Evolutionary conservation across 192 early-diverging fungal species (phyloP), one percentile per base, ranked within the genome.

Genomic region (Mortierella antarctica): DNA sequence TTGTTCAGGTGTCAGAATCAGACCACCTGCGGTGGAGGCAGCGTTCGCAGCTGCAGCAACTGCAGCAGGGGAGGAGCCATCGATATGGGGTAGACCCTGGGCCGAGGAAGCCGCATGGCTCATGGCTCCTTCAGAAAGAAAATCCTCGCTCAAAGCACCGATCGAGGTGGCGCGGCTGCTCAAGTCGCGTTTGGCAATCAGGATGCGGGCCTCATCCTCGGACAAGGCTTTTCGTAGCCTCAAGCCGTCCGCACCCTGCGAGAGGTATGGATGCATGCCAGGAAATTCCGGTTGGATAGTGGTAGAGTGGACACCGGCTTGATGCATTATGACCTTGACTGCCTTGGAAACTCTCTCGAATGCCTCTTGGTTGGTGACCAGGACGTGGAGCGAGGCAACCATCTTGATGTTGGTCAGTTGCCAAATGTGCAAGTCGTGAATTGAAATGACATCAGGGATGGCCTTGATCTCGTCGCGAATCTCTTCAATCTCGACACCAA

Each of bases 401-500:
- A 86, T 87, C 70, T 96, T 94, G 62, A 88, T 92, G 60, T 96
- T 93, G 40, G 92, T 94, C 69, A 98, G 82, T 79, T 95, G 91
- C 95, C 96, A 98, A 39, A 98, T 92, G 74, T 98, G 96, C 20
- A 98, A 69, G 66, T 98, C 96, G 69, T 98, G 96, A 52, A 97
- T 85, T 13, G 89, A 92, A 3, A 92, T 47, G 6, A 98, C 89
- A 55, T 87, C 89, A 10, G 85, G 86, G 20, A 92, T 86, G 0
- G 88, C 83, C 60, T 77, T 68, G 53, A 98, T 82, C 40, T 88
- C 87, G n/a, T 59, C 69, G 46, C 89, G 89, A 18, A 98, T 83
- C 56, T 82, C 67, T 4, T 91, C 89, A 52, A 97, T 71, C 23
- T 86, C 73, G 14, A 98, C 83, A 15, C 83, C 83, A 40, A 70